phyloP scores from a whole-genome alignment of 2,329 filamentous ascomycete genomes.

The Fusarium sp. region DNA sequence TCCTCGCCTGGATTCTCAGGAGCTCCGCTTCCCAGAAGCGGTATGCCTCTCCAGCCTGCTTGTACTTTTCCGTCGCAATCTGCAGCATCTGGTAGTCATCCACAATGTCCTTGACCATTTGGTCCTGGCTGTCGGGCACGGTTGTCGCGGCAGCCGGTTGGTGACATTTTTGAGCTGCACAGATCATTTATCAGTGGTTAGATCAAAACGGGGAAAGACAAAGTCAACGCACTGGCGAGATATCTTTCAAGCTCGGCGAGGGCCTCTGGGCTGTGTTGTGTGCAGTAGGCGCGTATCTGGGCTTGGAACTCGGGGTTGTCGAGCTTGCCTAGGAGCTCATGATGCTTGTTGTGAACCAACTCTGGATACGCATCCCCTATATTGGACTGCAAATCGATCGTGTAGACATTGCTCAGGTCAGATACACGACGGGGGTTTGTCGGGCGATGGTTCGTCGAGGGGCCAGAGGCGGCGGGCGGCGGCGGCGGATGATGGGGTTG shows the following conservation, averaged over 20 bases:
- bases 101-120: not conserved
- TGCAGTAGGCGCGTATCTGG: not conserved
- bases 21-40: slow-evolving; percentile 4
- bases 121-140: not conserved
- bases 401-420: not conserved
- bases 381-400: not conserved
- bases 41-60: not conserved
- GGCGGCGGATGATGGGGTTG: too few species aligned
- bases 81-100: not conserved
- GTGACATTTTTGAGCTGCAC: not conserved
- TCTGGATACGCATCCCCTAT: not conserved
- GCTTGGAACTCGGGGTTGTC: not conserved
- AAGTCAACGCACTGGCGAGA: not conserved
- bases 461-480: too few species aligned
- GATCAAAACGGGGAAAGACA: not conserved
- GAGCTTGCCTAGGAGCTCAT: not conserved
- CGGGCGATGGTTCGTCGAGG: too few species aligned
- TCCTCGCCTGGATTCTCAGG: not conserved
- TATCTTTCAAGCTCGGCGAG: not conserved
- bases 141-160: not conserved
- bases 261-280: not conserved
- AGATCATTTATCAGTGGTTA: not conserved
- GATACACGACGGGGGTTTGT: too few species aligned
- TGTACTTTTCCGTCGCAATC: not conserved
- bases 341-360: not conserved